Evolutionary conservation across 345 rosid species (phyloP).

Genomic region (rapeseed (Brassica napus)): Da-Ae NC_063451.1:28789501-28790000

Average conservation of each 20-base stretch:
- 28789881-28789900: background rate
- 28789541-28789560: background rate
- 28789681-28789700: background rate
- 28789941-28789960: background rate
- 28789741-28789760: background rate
- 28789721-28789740: background rate
- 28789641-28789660: background rate
- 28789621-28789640: background rate
- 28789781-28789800: background rate
- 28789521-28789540: background rate
- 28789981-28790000: background rate
- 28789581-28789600: background rate
- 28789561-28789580: background rate
- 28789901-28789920: background rate
- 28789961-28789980: background rate
- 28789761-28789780: background rate
- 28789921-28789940: constrained; percentile 14
- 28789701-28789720: background rate
- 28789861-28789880: background rate
- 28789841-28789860: background rate
- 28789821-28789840: background rate
- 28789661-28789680: background rate
- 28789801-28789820: background rate
- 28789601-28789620: background rate
- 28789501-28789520: background rate